Evolutionary conservation across 495 filamentous ascomycete species (phyloP), one percentile per base, ranked within the genome.

Genomic region (Acidiella bohemica): DNA sequence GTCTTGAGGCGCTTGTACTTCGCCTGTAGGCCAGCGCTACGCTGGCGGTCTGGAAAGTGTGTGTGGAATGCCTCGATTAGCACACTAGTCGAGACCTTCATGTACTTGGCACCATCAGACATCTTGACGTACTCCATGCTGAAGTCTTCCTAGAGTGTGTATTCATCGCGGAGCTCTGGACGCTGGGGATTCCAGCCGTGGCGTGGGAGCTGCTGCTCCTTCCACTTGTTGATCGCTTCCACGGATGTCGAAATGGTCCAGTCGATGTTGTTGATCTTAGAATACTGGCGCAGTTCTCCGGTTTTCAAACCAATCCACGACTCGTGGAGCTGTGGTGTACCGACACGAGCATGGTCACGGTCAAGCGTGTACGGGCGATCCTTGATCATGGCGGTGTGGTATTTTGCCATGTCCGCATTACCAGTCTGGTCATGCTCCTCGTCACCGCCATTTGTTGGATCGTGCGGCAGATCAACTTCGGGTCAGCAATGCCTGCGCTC

Each of bases 401-500:
- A 44, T 6, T 13, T n/a, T n/a, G 42, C 42, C 2, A 3, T 3
- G 12, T 17, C 17, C 16, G 21, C 22, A 7, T 18, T 14, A 18
- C 33, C 42, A 10, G 33, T 44, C 42, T 39, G 42, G 22, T 44
- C 22, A 17, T 44, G 28, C 25, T 44, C 42, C n/a, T n/a, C n/a
- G n/a, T n/a, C n/a, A 13, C 42, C 42, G 9, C 42, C 33, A 21
- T 39, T 44, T 1, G 24, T 5, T 12, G 42, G 42, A 12, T 37
- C 34, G 35, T 44, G 42, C 9, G n/a, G n/a, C n/a, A n/a, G n/a
- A n/a, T n/a, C n/a, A n/a, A n/a, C n/a, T n/a, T n/a, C n/a, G n/a
- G n/a, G n/a, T n/a, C n/a, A n/a, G n/a, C n/a, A n/a, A n/a, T n/a
- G n/a, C n/a, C n/a, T n/a, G n/a, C n/a, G n/a, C n/a, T n/a, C n/a